Conservation (phyloP, 139 green algal genomes). For the Trebouxia sp. region DNA sequence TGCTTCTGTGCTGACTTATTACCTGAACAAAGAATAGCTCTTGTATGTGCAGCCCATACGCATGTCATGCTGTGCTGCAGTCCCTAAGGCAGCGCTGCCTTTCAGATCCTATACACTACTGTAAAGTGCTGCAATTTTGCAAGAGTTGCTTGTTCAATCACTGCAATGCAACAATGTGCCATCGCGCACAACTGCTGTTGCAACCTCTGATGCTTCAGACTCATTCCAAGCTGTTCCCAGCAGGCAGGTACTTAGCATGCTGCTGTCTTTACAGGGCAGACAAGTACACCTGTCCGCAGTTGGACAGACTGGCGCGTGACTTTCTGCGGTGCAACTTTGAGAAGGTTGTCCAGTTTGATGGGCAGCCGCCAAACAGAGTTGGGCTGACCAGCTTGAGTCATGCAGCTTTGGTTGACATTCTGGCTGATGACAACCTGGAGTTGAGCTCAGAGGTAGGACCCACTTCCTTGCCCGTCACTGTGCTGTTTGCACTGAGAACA, state of each 20-base stretch:
- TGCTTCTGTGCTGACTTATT: no score
- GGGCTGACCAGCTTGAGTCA: slow-evolving; percentile 16
- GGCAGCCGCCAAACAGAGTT: neutral
- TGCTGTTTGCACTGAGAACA: neutral
- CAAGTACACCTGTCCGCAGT: slow-evolving; percentile 4
- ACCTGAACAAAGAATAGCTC: no score
- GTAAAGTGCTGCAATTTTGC: no score
- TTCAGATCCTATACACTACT: no score
- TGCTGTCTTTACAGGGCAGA: slow-evolving; percentile 13
- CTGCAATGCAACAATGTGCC: no score
- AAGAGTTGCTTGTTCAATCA: neutral
- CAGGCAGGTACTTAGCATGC: neutral
- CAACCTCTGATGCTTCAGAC: no score
- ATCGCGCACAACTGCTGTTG: no score
- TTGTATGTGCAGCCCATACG: neutral
- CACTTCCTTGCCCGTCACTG: neutral
- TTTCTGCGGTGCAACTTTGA: slow-evolving; percentile 14
- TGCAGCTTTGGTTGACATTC: slow-evolving; percentile 5
- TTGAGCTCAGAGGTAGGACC: slow-evolving; percentile 8
- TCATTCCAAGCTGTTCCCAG: no score
- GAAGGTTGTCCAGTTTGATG: neutral
- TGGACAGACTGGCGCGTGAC: neutral
- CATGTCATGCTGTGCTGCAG: neutral
- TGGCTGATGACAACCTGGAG: slow-evolving; percentile 20
- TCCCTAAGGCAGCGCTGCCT: no score